Conservation (phyloP, 352 stramenopile species). For the Phytophthora pluvialis region DNA sequence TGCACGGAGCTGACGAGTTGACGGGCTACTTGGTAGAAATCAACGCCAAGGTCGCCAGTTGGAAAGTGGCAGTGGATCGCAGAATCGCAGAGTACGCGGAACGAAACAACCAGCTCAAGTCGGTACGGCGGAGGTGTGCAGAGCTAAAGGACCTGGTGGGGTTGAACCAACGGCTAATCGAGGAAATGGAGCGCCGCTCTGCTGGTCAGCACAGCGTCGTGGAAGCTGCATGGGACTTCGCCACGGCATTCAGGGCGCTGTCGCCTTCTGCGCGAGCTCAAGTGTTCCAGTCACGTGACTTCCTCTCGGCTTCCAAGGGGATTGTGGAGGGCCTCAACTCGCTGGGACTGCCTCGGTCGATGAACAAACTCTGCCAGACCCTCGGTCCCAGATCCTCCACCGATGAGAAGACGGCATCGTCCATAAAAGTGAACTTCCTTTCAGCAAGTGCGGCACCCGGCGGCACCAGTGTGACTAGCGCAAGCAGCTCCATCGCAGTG, state of each 20-base stretch:
- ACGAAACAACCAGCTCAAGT: constrained; percentile 49
- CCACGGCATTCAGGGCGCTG: constrained; percentile 47
- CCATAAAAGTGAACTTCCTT: constrained; percentile 19
- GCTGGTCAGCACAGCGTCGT: constrained; percentile 44
- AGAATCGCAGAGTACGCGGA: constrained; percentile 53
- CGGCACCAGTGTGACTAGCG: constrained; percentile 1
- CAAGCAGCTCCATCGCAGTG: constrained; percentile 8
- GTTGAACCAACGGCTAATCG: constrained; percentile 51
- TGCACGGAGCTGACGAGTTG: constrained; percentile 16
- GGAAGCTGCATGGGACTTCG: constrained; percentile 51
- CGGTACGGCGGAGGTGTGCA: constrained; percentile 45
- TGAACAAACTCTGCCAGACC: constrained; percentile 24
- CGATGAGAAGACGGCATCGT: neutral
- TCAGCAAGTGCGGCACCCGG: constrained; percentile 22
- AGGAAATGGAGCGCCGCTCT: constrained; percentile 49
- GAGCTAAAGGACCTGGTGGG: constrained; percentile 59
- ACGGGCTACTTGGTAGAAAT: constrained; percentile 49
- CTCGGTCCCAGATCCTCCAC: neutral
- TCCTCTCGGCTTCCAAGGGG: constrained; percentile 47
- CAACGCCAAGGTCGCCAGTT: constrained; percentile 52
- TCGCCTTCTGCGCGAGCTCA: constrained; percentile 39
- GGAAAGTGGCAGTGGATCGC: constrained; percentile 52
- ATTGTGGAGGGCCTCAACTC: constrained; percentile 48
- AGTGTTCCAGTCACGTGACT: constrained; percentile 48
- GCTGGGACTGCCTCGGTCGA: constrained; percentile 33